Evolutionary conservation across 148 eudicot genomes (phyloP).

Genomic region (Cornus kousa): DNA sequence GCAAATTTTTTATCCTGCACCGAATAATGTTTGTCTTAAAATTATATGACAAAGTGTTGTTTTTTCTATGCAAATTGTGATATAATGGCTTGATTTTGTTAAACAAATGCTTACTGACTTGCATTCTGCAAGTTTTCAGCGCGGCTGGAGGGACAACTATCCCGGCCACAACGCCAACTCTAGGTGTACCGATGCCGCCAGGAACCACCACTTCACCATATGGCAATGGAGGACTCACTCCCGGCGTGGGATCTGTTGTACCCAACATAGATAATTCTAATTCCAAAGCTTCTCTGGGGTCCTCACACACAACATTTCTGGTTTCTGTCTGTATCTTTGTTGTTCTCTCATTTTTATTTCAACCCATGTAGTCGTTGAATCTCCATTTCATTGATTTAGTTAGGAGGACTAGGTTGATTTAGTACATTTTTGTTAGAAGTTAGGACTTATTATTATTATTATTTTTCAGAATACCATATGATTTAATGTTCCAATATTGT

Average conservation of each 20-base stretch:
- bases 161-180: slow-evolving; percentile 20
- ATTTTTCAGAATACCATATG: no score
- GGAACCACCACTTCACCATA: slow-evolving; percentile 3
- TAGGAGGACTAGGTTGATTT: slow-evolving; percentile 11
- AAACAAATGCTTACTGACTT: not conserved
- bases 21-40: no score
- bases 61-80: no score
- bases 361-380: slow-evolving; percentile 1
- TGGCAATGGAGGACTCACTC: slow-evolving; percentile 12
- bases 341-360: slow-evolving; percentile 4
- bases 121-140: not conserved
- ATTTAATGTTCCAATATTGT: no score
- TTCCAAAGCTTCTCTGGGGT: slow-evolving; percentile 7
- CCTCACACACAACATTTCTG: slow-evolving; percentile 1
- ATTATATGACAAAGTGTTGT: no score
- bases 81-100: no score
- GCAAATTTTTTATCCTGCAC: no score
- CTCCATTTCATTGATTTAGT: not conserved
- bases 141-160: slow-evolving; percentile 6
- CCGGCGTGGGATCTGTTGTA: slow-evolving; percentile 9
- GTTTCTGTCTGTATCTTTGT: slow-evolving; percentile 4
- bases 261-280: slow-evolving; percentile 12
- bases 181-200: slow-evolving; percentile 16
- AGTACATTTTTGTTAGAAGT: slow-evolving; percentile 19
- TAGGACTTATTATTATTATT: not conserved